A percentile compares a stretch with the other conserved stretches of the same genome.
Evolutionary conservation across 257 asterid genomes (phyloP).

Genomic region (Fraxinus quadrangulata): DNA sequence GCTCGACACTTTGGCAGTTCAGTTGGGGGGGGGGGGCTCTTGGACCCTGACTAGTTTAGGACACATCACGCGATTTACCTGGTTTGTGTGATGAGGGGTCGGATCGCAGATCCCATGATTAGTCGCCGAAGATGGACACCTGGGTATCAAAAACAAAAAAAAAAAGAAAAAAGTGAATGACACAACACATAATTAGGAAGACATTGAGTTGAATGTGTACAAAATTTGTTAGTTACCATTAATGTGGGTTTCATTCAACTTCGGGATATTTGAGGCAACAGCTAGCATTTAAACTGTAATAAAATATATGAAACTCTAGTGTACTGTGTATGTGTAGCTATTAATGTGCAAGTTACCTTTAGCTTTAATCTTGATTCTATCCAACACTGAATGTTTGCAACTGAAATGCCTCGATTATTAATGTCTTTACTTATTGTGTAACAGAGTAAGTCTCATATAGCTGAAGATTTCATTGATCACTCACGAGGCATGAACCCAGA

Average conservation of each 20-base stretch:
- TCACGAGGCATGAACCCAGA: conserved; percentile 46
- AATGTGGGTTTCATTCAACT: background rate
- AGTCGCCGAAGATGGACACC: too few species aligned
- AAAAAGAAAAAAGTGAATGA: background rate
- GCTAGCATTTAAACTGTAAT: background rate
- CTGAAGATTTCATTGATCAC: conserved; percentile 61
- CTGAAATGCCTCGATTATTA: conserved; percentile 10
- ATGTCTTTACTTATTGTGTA: conserved; percentile 24
- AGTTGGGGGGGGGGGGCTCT: too few species aligned
- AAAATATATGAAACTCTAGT: background rate
- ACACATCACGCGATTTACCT: too few species aligned
- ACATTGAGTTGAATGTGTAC: background rate
- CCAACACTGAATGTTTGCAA: background rate
- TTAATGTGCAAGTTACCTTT: background rate
- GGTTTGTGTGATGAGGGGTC: too few species aligned
- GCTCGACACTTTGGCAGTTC: too few species aligned
- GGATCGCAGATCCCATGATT: too few species aligned
- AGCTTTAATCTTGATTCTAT: background rate
- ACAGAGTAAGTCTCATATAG: conserved; percentile 56
- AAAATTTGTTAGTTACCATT: background rate
- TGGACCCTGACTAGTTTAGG: too few species aligned
- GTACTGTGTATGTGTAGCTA: background rate
- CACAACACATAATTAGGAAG: background rate
- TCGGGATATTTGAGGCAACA: background rate
- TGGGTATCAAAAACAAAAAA: too few species aligned